These are phyloP conservation scores for Nemania sp. DNA, from an alignment of 2,329 filamentous ascomycete species.

Conservation along the genomic window DNA sequence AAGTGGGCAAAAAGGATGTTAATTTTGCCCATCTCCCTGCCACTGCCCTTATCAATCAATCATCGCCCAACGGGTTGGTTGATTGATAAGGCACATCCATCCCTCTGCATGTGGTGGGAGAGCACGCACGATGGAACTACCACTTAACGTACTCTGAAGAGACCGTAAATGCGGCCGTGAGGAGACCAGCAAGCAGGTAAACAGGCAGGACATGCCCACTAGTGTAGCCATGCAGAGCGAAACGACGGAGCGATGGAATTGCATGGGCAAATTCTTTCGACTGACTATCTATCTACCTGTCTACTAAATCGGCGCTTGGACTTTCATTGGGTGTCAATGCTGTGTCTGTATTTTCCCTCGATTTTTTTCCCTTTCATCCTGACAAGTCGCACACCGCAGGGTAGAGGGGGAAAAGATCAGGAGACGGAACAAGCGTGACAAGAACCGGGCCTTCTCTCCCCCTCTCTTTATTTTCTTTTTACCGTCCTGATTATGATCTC, in stretches of 20 bases:
- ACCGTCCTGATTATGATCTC: not conserved
- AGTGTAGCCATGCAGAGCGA: not conserved
- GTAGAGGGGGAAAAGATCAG: not conserved
- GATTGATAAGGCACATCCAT: not conserved
- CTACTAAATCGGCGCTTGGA: not conserved
- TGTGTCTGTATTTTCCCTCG: not conserved
- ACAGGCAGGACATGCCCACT: slow-evolving; percentile 16
- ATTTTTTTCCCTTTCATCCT: not conserved
- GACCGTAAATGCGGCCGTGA: slow-evolving; percentile 17
- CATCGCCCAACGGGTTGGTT: not conserved
- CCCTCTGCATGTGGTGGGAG: slow-evolving; percentile 9
- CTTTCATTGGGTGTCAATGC: slow-evolving; percentile 16
- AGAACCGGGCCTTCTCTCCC: not conserved
- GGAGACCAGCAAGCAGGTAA: slow-evolving; percentile 2
- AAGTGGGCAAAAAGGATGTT: not conserved
- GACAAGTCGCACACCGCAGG: not conserved
- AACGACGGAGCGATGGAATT: not conserved
- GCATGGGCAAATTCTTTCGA: not conserved
- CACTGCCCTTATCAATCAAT: slow-evolving; percentile 7
- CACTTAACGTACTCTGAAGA: slow-evolving; percentile 8
- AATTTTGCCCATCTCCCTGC: slow-evolving; percentile 4
- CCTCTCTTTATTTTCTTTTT: too few species aligned
- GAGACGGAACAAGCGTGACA: not conserved
- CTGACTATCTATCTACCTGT: not conserved
- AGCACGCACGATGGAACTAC: slow-evolving; percentile 23